Evolutionary conservation across 2,329 filamentous ascomycete species (phyloP).

Genomic region (Calonectria pauciramosa): DNA sequence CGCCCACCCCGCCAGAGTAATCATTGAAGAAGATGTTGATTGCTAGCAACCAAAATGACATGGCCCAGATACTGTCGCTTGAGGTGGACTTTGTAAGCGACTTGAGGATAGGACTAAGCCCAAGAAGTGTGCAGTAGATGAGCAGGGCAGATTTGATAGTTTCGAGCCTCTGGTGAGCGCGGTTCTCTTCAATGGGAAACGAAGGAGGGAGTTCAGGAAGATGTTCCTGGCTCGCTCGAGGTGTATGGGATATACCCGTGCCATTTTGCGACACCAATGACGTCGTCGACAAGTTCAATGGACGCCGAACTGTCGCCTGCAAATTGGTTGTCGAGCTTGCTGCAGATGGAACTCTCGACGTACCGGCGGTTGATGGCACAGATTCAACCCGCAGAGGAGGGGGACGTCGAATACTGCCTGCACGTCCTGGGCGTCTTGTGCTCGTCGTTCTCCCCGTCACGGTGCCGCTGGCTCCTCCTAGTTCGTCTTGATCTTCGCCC

Average conservation of each 20-base stretch:
- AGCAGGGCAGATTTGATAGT: conserved; percentile 93
- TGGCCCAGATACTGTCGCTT: conserved; percentile 96
- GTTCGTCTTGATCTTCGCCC: conserved; percentile 67
- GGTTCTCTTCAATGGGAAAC: conserved; percentile 53
- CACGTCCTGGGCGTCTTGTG: conserved; percentile 50
- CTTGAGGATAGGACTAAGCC: conserved; percentile 94
- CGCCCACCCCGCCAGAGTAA: conserved; percentile 80
- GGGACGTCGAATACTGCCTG: conserved; percentile 55
- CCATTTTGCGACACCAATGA: conserved; percentile 60
- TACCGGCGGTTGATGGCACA: conserved; percentile 39
- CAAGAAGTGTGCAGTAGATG: conserved; percentile 93
- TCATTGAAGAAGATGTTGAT: conserved; percentile 99
- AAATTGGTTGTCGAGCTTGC: conserved; percentile 64
- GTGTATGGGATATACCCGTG: conserved; percentile 40
- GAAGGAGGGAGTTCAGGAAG: conserved; percentile 46
- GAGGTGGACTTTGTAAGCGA: conserved; percentile 95
- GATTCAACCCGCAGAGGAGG: conserved; percentile 47
- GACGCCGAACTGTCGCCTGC: conserved; percentile 52
- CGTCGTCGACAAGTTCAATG: conserved; percentile 67
- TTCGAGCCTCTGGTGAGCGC: conserved; percentile 70
- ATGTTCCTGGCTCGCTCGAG: conserved; percentile 48
- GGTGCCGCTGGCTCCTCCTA: conserved; percentile 53
- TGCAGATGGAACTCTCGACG: conserved; percentile 49
- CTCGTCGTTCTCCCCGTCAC: conserved; percentile 52
- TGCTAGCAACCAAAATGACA: conserved; percentile 91